Percentiles rank a stretch among this genome's conserved stretches.
Conservation (phyloP, 345 rosid species). For the Hibiscus syriacus region DNA sequence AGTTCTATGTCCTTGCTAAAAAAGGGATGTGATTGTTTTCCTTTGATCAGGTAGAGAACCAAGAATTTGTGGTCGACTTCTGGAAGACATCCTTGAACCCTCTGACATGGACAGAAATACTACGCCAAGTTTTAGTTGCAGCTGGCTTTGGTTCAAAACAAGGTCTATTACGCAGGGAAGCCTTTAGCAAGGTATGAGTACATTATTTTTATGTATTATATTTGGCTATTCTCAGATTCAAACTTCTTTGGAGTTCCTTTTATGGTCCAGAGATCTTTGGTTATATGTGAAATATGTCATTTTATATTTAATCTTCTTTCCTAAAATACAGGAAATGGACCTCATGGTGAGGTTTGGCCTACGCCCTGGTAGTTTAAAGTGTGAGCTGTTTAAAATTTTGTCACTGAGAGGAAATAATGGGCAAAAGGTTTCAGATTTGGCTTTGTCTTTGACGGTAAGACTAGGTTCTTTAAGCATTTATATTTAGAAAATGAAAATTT, state of each 20-base stretch:
- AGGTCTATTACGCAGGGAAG: constrained; percentile 42
- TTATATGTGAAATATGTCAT: neutral
- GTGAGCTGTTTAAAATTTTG: constrained; percentile 68
- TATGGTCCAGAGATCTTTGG: neutral
- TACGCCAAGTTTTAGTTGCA: too few species aligned
- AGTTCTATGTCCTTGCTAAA: neutral
- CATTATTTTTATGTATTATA: neutral
- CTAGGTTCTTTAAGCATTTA: neutral
- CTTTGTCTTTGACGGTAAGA: constrained; percentile 49
- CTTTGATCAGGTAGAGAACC: constrained; percentile 60
- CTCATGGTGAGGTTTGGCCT: constrained; percentile 71
- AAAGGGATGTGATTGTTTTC: constrained; percentile 10
- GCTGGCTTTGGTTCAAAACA: constrained; percentile 82
- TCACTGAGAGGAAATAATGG: constrained; percentile 67
- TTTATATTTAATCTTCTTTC: constrained; percentile 5
- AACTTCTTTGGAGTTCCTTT: neutral
- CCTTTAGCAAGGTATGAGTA: constrained; percentile 57
- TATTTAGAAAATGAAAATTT: neutral
- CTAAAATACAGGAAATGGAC: constrained; percentile 52
- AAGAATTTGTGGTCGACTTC: constrained; percentile 46
- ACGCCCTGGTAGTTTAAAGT: constrained; percentile 65
- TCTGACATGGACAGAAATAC: too few species aligned
- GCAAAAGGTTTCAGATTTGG: constrained; percentile 62
- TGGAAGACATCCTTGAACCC: too few species aligned
- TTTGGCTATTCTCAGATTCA: neutral